These are phyloP conservation scores for Pythium sp. DNA, from an alignment of 352 stramenopile species.

Conservation along the genomic window DNA sequence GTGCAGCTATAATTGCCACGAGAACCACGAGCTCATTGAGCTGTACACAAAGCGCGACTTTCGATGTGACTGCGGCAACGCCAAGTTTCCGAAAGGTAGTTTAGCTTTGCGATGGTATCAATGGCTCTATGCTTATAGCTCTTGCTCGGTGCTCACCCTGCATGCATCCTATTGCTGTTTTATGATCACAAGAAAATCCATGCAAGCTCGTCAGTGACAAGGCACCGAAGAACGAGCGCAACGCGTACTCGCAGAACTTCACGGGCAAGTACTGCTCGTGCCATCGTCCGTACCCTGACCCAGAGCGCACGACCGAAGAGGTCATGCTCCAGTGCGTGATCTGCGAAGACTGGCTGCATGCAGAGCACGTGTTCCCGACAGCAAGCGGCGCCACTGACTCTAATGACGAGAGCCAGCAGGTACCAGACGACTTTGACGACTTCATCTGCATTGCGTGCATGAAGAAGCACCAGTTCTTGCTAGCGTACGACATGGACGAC, in stretches of 20 bases:
- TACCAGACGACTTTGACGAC: slow-evolving; percentile 55
- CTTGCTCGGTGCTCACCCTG: too few species aligned
- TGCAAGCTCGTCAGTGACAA: slow-evolving; percentile 65
- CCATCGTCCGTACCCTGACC: slow-evolving; percentile 72
- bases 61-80: slow-evolving; percentile 73
- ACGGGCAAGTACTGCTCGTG: slow-evolving; percentile 64
- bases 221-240: slow-evolving; percentile 41
- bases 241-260: slow-evolving; percentile 78
- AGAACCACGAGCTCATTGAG: slow-evolving; percentile 73
- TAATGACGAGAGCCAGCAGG: not conserved
- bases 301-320: slow-evolving; percentile 58
- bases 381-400: not conserved
- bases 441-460: slow-evolving; percentile 67
- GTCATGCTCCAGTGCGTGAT: slow-evolving; percentile 78
- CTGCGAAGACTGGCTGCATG: slow-evolving; percentile 79
- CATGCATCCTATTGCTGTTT: too few species aligned
- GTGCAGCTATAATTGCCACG: slow-evolving; percentile 74
- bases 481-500: slow-evolving; percentile 47
- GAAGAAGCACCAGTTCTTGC: slow-evolving; percentile 58
- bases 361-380: slow-evolving; percentile 53
- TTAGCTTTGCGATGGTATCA: not conserved
- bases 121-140: too few species aligned
- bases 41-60: slow-evolving; percentile 81
- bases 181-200: slow-evolving; percentile 20
- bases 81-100: slow-evolving; percentile 43